A percentile compares a stretch with the other conserved stretches of the same genome.
phyloP scores from a whole-genome alignment of 257 asterid genomes.

The Solanum paucissectum region DNA sequence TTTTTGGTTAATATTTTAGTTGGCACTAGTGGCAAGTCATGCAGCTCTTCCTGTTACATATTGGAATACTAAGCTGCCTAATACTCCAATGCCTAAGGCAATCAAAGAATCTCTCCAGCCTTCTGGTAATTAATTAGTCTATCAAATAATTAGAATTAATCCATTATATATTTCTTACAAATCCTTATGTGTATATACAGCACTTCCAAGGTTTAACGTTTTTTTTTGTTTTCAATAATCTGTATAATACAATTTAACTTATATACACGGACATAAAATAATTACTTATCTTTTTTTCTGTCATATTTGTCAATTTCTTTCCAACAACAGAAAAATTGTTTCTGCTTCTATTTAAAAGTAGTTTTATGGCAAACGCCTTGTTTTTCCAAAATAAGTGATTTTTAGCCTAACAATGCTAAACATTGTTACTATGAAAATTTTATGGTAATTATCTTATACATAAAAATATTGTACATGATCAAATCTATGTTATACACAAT shows the following conservation, averaged over 20 bases:
- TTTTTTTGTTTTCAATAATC: neutral
- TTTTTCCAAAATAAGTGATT: too few species aligned
- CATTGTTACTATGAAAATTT: neutral
- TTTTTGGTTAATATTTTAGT: conserved; percentile 13
- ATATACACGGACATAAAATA: neutral
- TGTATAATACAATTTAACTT: neutral
- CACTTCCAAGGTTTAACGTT: neutral
- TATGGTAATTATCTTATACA: neutral
- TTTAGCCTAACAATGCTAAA: neutral
- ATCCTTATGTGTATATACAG: neutral
- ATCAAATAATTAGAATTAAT: neutral
- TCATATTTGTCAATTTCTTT: too few species aligned
- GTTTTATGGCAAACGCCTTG: too few species aligned
- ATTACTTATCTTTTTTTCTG: neutral
- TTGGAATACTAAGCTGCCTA: conserved; percentile 67
- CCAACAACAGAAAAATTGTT: too few species aligned
- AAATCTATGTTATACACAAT: neutral
- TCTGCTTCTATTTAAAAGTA: too few species aligned
- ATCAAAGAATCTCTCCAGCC: conserved; percentile 41
- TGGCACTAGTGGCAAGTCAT: conserved; percentile 45
- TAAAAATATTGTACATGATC: neutral
- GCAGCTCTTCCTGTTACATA: conserved; percentile 42
- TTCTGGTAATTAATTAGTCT: conserved; percentile 7
- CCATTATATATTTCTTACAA: neutral
- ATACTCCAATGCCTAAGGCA: conserved; percentile 63